Percentiles rank a stretch among this genome's conserved stretches.
Conservation (phyloP, 2,329 filamentous ascomycete species). For the Neofusicoccum kwambonambiense region DNA sequence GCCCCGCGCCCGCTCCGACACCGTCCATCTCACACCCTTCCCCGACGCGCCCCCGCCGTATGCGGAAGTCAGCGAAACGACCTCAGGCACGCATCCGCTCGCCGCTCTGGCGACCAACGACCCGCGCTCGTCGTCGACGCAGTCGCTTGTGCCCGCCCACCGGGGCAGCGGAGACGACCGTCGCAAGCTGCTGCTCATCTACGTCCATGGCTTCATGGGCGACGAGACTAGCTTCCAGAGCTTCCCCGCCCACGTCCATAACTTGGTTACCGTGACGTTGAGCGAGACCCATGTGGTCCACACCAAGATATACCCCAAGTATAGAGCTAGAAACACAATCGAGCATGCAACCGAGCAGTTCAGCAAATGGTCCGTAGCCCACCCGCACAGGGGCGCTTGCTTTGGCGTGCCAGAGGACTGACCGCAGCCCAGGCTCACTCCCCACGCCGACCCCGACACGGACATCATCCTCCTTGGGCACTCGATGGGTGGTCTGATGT, state of each 20-base stretch:
- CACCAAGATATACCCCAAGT: slow-evolving; percentile 80
- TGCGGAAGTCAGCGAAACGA: slow-evolving; percentile 1
- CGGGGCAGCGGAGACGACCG: slow-evolving; percentile 33
- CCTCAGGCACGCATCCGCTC: slow-evolving; percentile 17
- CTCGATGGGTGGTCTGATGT: slow-evolving; percentile 83
- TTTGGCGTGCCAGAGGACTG: slow-evolving; percentile 19
- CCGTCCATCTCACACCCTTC: slow-evolving; percentile 19
- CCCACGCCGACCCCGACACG: slow-evolving; percentile 70
- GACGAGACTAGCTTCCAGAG: slow-evolving; percentile 83
- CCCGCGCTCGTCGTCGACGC: slow-evolving; percentile 45
- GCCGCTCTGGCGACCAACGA: slow-evolving; percentile 36
- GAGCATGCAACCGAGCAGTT: slow-evolving; percentile 78
- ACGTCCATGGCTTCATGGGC: slow-evolving; percentile 89
- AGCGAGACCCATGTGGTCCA: slow-evolving; percentile 75
- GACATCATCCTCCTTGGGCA: slow-evolving; percentile 84
- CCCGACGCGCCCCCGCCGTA: slow-evolving; percentile 25
- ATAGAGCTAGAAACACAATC: slow-evolving; percentile 72
- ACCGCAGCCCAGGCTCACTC: slow-evolving; percentile 57
- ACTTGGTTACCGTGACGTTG: slow-evolving; percentile 65
- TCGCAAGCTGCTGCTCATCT: slow-evolving; percentile 69
- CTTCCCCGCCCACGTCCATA: slow-evolving; percentile 85
- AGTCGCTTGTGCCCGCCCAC: slow-evolving; percentile 44
- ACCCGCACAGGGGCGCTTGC: slow-evolving; percentile 20
- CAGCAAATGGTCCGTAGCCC: slow-evolving; percentile 62
- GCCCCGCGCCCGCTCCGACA: slow-evolving; percentile 25